Evolutionary conservation across 2,329 filamentous ascomycete species (phyloP).

Genomic region (Seiridium cupressi): DNA sequence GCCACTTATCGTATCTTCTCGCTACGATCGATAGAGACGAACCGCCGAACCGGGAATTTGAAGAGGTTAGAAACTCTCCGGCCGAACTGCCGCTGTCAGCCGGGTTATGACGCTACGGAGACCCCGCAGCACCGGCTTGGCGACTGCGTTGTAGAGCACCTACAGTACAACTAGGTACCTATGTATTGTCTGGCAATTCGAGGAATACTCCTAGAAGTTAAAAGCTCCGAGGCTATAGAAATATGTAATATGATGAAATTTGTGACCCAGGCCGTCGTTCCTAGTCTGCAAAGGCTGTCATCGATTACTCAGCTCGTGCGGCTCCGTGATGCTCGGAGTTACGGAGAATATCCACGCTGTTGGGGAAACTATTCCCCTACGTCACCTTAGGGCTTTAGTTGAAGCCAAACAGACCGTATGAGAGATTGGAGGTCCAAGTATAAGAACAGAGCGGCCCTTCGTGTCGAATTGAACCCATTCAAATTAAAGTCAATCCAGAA

Average conservation of each 20-base stretch:
- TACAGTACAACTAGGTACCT: no score
- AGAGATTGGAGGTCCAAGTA: background rate
- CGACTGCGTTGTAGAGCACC: no score
- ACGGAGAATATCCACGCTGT: background rate
- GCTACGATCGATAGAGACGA: background rate
- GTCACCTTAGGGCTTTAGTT: background rate
- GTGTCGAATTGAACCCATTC: no score
- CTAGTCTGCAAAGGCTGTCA: no score
- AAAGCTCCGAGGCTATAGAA: no score
- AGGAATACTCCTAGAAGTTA: no score
- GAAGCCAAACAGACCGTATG: background rate
- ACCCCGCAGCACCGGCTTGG: background rate
- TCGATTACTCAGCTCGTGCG: no score
- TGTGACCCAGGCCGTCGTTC: no score
- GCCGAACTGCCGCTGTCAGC: background rate
- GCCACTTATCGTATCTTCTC: background rate
- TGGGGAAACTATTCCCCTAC: constrained; percentile 2
- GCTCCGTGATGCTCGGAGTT: background rate
- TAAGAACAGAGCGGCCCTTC: background rate
- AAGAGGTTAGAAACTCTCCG: background rate
- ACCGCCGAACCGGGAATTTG: background rate
- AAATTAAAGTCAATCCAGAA: no score
- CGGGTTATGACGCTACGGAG: background rate
- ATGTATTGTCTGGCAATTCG: no score
- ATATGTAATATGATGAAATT: no score